phyloP scores from a whole-genome alignment of 108 stramenopile species.

The Fistulifera solaris region DNA sequence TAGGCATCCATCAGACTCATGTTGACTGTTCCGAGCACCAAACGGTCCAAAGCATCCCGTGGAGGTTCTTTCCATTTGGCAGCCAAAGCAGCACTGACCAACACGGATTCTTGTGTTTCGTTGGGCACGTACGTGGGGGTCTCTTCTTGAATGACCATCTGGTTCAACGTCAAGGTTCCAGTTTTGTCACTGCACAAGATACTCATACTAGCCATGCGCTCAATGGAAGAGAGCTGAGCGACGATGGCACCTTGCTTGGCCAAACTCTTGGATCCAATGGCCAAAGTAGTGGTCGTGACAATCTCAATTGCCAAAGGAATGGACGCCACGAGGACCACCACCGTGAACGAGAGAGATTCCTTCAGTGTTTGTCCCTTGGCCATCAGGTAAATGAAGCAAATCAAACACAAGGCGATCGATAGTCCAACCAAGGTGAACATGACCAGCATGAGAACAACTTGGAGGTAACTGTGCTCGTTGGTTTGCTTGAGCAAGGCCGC shows the following conservation, averaged over 20 bases:
- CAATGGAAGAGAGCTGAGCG: conserved; percentile 68
- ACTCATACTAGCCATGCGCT: conserved; percentile 71
- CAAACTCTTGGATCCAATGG: conserved; percentile 64
- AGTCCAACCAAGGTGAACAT: conserved; percentile 46
- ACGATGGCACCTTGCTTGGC: conserved; percentile 63
- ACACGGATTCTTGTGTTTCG: conserved; percentile 42
- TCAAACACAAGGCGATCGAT: conserved; percentile 37
- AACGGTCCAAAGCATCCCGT: conserved; percentile 53
- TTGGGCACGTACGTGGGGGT: conserved; percentile 31
- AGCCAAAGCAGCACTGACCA: conserved; percentile 51
- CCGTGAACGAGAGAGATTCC: conserved; percentile 35
- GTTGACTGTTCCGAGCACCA: conserved; percentile 38
- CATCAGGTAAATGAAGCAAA: conserved; percentile 39
- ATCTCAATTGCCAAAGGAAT: conserved; percentile 81
- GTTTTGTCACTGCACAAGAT: conserved; percentile 86
- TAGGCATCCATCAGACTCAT: conserved; percentile 23
- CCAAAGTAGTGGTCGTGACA: conserved; percentile 67
- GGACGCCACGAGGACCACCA: conserved; percentile 69
- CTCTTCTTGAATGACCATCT: conserved; percentile 55
- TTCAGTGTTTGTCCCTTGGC: conserved; percentile 19
- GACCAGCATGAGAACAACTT: conserved; percentile 52
- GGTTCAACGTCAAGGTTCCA: conserved; percentile 74
- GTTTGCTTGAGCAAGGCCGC: conserved; percentile 39
- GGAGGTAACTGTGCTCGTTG: conserved; percentile 42
- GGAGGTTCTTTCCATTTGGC: conserved; percentile 53